Percentiles rank a stretch among this genome's conserved stretches.
phyloP scores from a whole-genome alignment of 176 grass and related monocot species.

The Otatea glauca region DNA sequence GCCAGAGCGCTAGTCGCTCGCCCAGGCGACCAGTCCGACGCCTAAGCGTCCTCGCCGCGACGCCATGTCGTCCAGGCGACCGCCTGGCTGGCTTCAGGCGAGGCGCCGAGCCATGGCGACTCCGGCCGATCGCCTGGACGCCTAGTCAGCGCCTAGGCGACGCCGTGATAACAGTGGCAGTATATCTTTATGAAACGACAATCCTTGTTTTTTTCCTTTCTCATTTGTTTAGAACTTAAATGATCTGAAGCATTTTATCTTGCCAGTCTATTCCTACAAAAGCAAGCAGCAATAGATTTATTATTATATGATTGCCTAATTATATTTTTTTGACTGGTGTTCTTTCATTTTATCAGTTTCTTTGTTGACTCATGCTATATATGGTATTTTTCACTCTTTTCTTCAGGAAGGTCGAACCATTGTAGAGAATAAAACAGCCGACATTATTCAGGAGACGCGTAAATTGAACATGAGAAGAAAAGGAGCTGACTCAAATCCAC shows the following conservation, averaged over 20 bases:
- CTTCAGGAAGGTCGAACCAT: slow-evolving; percentile 89
- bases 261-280: slow-evolving; percentile 16
- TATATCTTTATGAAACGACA: neutral
- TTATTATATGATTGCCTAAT: slow-evolving; percentile 8
- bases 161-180: too few relatives aligned
- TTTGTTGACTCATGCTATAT: slow-evolving; percentile 28
- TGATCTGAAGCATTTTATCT: slow-evolving; percentile 22
- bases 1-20: too few relatives aligned
- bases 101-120: too few relatives aligned
- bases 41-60: too few relatives aligned
- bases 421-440: slow-evolving; percentile 89
- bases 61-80: too few relatives aligned
- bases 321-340: slow-evolving; percentile 22
- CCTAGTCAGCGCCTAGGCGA: too few relatives aligned
- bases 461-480: slow-evolving; percentile 91
- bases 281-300: neutral
- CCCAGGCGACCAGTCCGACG: too few relatives aligned
- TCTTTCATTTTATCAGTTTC: slow-evolving; percentile 8
- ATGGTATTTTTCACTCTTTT: slow-evolving; percentile 29
- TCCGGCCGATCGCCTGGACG: too few relatives aligned
- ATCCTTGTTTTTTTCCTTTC: slow-evolving; percentile 4
- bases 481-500: slow-evolving; percentile 52
- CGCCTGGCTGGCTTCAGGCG: too few relatives aligned
- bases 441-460: slow-evolving; percentile 90
- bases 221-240: neutral